Percentiles rank a stretch among this genome's conserved stretches.
Conservation (phyloP, 2,329 filamentous ascomycete species). For the Grosmannia clavigera region DNA sequence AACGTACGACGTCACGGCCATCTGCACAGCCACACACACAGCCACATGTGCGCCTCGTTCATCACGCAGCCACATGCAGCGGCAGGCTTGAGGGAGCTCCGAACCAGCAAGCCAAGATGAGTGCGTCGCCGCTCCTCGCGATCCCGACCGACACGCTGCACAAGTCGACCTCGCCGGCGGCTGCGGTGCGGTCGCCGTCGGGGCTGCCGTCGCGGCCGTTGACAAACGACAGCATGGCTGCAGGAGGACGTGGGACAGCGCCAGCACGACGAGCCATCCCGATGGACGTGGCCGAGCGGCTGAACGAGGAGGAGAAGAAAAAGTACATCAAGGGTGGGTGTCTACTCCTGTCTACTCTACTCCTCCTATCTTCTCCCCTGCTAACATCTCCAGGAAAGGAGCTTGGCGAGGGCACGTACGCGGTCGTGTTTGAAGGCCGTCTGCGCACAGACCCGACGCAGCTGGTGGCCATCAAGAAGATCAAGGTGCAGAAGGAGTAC, state of each 20-base stretch:
- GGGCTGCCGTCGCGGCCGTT: not conserved
- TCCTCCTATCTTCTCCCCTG: not conserved
- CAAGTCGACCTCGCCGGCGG: conserved; percentile 1
- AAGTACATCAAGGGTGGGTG: conserved; percentile 57
- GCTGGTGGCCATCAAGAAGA: conserved; percentile 86
- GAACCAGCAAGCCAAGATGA: conserved; percentile 20
- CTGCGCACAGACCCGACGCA: conserved; percentile 58
- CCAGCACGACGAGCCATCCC: conserved; percentile 16
- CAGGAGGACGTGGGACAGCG: not conserved
- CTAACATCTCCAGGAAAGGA: conserved; percentile 54
- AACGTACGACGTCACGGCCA: no score
- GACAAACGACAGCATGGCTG: not conserved
- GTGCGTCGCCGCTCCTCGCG: conserved; percentile 33
- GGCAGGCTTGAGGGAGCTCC: no score
- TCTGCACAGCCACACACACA: no score
- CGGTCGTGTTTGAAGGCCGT: conserved; percentile 84
- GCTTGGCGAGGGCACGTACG: conserved; percentile 93
- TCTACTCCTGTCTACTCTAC: not conserved
- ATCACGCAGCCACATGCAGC: no score
- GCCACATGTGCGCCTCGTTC: no score
- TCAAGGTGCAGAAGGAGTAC: conserved; percentile 76
- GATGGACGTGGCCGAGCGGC: conserved; percentile 60
- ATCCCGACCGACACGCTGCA: conserved; percentile 23
- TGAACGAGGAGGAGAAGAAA: conserved; percentile 69
- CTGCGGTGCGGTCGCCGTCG: conserved; percentile 1